Base-by-base conservation (phyloP, 164 flowering plant species). In the Tinospora cordifolia region DNA sequence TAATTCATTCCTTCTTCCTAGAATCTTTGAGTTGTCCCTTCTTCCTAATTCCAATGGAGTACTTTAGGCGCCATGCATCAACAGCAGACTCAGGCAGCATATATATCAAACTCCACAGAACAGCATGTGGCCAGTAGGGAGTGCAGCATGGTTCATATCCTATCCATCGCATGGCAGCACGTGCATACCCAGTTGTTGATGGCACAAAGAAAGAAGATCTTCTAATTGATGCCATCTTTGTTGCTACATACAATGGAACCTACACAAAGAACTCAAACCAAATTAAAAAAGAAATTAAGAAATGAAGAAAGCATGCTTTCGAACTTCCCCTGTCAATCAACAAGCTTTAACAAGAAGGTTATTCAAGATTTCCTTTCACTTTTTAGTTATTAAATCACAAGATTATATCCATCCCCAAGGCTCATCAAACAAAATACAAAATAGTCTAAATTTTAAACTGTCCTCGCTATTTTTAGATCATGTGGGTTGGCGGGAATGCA, bases 121-220 rank as follows among this genome's bases (percentile, higher is more conserved):
- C 62, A 62, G 92, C 74, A 70, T 92, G 99, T 0, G 93, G 92
- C 99, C 99, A 92, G 83, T 94, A 92, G 11, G 97, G 98, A 7
- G 92, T 89, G 87, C 97, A 92, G 4, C 89, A 87, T 7, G 95
- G 93, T 70, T 89, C 99, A 73, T 92, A 89, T 65, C 99, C 97
- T 51, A 94, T 80, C 80, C 87, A 82, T 7, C 88, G 89, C 72
- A 92, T 36, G n/a, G 79, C 95, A 57, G 96, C 90, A 58, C 83
- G 81, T 51, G 97, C 97, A 79, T 94, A 94, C 4, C 84, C 89
- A 58, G 85, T 92, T 7, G 91, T 71, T 64, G 97, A 94, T 49
- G 99, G 97, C 25, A 89, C 96, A 13, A 89, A 77, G 79, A 92
- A 87, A 60, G 97, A 90, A 27, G 97, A 86, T 78, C 84, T 83